Evolutionary conservation across 1,139 yeast genomes (phyloP), one percentile per base, ranked within the genome.

Genomic region (Blastobotrys petasosporus): DNA sequence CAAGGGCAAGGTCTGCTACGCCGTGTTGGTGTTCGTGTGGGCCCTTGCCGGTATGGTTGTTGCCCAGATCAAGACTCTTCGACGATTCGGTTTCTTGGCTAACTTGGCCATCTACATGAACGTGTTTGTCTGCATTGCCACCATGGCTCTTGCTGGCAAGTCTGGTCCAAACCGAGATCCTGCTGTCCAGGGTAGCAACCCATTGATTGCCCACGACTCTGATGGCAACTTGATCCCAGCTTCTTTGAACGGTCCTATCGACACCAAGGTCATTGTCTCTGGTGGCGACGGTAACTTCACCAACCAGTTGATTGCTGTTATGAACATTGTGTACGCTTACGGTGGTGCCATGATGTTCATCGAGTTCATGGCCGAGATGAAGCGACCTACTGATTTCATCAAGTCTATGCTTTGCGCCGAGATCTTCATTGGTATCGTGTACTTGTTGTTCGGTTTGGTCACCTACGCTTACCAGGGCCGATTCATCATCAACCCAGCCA

Each of bases 261-360:
- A 62, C n/a, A 57, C 57, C 17, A 37, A 51, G 28, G 58, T 54
- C 12, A 59, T 64, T 25, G 50, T 63, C 41, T 46, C 59, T 40
- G 67, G 66, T 13, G 43, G 53, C 15, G 59, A 57, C 11, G 55
- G 54, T 2, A 53, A 54, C 39, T 65, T 62, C 49, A 53, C 58
- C 44, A 54, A 51, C 50, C 69, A 62, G 54, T 61, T 67, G 31
- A 55, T 57, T 44, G 75, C 69, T 40, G 59, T 69, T 55, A 70
- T 69, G 66, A 70, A 72, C 56, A 69, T 71, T 55, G 75, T 71
- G 31, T 72, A 67, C 51, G 69, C 76, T 4, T 72, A 69, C 61
- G 76, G 75, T 48, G 76, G 76, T 56, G 74, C 76, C 17, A 65
- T 71, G 52, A 67, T 71, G 48, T 71, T 70, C 56, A 61, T 67